Percentiles rank a stretch among this genome's conserved stretches.
Conservation (phyloP, 2,329 filamentous ascomycete species). For the Stenocarpella maydis region DNA sequence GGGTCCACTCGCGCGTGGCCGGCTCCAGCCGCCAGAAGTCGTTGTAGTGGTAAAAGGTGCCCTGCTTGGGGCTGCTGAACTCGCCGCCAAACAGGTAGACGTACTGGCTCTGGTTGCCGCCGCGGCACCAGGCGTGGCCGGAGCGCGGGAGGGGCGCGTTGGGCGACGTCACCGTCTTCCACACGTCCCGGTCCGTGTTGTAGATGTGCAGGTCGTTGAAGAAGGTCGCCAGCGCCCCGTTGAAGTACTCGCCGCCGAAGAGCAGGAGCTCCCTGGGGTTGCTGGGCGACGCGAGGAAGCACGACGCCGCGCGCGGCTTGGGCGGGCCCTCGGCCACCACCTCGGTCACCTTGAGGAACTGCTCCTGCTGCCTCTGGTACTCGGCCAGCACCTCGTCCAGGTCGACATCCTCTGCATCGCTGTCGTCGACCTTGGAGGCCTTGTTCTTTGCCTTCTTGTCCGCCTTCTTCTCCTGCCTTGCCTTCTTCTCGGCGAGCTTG, state of each 20-base stretch:
- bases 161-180: slow-evolving; percentile 88
- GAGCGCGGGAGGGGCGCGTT: slow-evolving; percentile 91
- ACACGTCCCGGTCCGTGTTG: slow-evolving; percentile 85
- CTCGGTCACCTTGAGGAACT: slow-evolving; percentile 94
- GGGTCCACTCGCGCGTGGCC: slow-evolving; percentile 85
- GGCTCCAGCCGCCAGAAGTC: slow-evolving; percentile 97
- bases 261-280: slow-evolving; percentile 89
- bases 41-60: slow-evolving; percentile 98
- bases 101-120: slow-evolving; percentile 79
- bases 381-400: slow-evolving; percentile 92
- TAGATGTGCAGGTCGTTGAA: slow-evolving; percentile 74
- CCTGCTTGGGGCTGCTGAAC: slow-evolving; percentile 95
- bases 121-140: slow-evolving; percentile 94
- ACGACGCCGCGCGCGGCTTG: slow-evolving; percentile 79
- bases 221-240: slow-evolving; percentile 82
- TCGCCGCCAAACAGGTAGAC: slow-evolving; percentile 96
- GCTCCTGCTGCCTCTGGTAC: slow-evolving; percentile 91
- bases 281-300: slow-evolving; percentile 83
- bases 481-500: slow-evolving; percentile 68
- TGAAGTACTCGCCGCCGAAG: slow-evolving; percentile 96
- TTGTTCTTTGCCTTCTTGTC: slow-evolving; percentile 84
- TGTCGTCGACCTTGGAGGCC: slow-evolving; percentile 76
- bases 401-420: slow-evolving; percentile 91
- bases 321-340: slow-evolving; percentile 75
- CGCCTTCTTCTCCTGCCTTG: slow-evolving; percentile 87